These are phyloP conservation scores for Citrus glauca DNA, from an alignment of 345 rosid species.

Conservation along the genomic window DNA sequence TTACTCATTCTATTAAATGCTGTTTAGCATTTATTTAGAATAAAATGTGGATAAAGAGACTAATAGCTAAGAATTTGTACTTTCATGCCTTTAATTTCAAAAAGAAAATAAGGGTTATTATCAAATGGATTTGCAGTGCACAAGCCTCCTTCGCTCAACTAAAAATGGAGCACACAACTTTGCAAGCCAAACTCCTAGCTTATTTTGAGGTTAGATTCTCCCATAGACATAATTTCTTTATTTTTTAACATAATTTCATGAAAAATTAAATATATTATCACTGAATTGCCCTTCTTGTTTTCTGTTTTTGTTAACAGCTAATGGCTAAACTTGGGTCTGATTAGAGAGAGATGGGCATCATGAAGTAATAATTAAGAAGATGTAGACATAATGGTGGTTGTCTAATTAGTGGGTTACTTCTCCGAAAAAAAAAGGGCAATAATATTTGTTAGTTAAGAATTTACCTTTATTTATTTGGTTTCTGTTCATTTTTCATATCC, in stretches of 20 bases:
- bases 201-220: slow-evolving; percentile 27
- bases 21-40: neutral
- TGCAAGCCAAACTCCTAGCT: slow-evolving; percentile 21
- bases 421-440: too few species aligned
- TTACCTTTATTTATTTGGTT: neutral
- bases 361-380: neutral
- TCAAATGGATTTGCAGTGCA: slow-evolving; percentile 4
- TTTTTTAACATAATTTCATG: neutral
- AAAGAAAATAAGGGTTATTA: too few species aligned
- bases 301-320: neutral
- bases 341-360: neutral
- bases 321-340: slow-evolving; percentile 1
- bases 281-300: neutral
- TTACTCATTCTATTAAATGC: neutral
- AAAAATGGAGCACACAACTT: slow-evolving; percentile 8
- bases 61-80: neutral
- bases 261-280: neutral
- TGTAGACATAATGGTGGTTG: neutral
- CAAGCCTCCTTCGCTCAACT: slow-evolving; percentile 10
- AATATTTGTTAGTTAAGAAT: neutral
- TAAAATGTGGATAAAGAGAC: too few species aligned
- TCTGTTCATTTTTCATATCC: neutral
- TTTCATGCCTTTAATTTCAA: neutral
- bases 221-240: neutral
- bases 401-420: neutral